Base-by-base conservation (phyloP, 768 basidiomycete species). In the Trametes maxima region DNA sequence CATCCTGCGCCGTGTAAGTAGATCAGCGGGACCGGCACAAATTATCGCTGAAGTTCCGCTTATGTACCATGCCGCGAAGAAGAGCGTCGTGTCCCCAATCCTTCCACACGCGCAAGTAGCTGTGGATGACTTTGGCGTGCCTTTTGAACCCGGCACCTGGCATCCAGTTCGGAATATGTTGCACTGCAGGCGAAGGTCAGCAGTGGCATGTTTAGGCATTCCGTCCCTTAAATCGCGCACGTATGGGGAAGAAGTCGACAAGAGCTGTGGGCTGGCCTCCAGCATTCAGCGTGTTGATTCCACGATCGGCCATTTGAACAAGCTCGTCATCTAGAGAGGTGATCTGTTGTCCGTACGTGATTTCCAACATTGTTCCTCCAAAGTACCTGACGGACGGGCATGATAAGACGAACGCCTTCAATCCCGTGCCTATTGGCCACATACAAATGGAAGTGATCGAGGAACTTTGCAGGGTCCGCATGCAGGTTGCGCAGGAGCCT, bases 241-340 rank as follows among this genome's bases (percentile, higher is more conserved):
- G 49, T 17, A 65, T 36, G 3, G 68, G 68, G 47, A 65, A 60
- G 54, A 65, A 63, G 25, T 67, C 68, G 13, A 65, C 65, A 11
- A 67, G 57, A 55, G 36, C 63, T 61, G 16, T 64, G 60, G 17
- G 36, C 35, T 24, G 45, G 28, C 8, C 58, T 43, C n/a, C 62
- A 13, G 14, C 62, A 45, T 61, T 64, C 14, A 43, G 45, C 12
- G 52, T 39, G 16, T 66, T 64, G 7, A 42, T 13, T 13, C 40
- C 40, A 4, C 50, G 24, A 12, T 69, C 63, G 2, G 64, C 64
- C 12, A 61, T 22, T 22, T 51, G 40, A 14, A 69, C 56, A 21
- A 52, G 53, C 39, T 49, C 44, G 36, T 69, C 68, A 19, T 65
- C 57, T 21, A 60, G 17, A 1, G 61, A 62, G 1, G 49, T 57